Evolutionary conservation across 192 early-diverging fungal genomes (phyloP).

Genomic region (Globomyces pollinis-pini): DNA sequence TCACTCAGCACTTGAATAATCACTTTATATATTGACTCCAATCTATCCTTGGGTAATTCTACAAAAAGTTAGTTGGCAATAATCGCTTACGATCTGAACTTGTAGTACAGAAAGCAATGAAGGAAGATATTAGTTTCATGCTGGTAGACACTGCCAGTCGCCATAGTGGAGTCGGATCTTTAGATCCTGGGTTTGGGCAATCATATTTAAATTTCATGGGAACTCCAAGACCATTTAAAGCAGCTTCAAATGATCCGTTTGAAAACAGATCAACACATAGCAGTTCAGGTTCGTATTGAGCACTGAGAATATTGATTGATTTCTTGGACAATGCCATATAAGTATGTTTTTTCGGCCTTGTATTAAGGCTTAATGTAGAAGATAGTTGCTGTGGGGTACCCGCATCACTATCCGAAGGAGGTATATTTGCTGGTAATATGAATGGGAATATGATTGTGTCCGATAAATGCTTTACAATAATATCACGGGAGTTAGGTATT

Average conservation of each 20-base stretch:
- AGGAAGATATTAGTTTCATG: constrained; percentile 44
- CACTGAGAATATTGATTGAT: constrained; percentile 43
- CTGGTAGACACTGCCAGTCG: constrained; percentile 55
- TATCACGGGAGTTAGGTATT: constrained; percentile 20
- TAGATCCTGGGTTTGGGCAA: constrained; percentile 62
- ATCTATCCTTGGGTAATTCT: constrained; percentile 24
- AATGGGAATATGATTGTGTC: constrained; percentile 31
- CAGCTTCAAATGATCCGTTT: constrained; percentile 25
- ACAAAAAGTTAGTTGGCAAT: constrained; percentile 15
- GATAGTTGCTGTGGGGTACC: not conserved
- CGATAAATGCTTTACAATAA: constrained; percentile 17
- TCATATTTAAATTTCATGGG: constrained; percentile 70
- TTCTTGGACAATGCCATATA: constrained; percentile 71
- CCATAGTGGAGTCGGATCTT: constrained; percentile 67
- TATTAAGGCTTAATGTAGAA: constrained; percentile 8
- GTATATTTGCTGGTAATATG: no score
- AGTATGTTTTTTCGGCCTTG: constrained; percentile 28
- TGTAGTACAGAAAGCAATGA: constrained; percentile 25
- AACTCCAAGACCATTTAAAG: constrained; percentile 48
- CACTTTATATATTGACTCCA: constrained; percentile 42
- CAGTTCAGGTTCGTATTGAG: constrained; percentile 46
- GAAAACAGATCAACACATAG: constrained; percentile 37
- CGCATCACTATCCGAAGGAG: not conserved
- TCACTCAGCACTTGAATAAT: constrained; percentile 50
- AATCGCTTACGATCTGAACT: constrained; percentile 30